A percentile compares a stretch with the other conserved stretches of the same genome.
phyloP scores from a whole-genome alignment of 805 yeast genomes.

The Limtongia smithiae region DNA sequence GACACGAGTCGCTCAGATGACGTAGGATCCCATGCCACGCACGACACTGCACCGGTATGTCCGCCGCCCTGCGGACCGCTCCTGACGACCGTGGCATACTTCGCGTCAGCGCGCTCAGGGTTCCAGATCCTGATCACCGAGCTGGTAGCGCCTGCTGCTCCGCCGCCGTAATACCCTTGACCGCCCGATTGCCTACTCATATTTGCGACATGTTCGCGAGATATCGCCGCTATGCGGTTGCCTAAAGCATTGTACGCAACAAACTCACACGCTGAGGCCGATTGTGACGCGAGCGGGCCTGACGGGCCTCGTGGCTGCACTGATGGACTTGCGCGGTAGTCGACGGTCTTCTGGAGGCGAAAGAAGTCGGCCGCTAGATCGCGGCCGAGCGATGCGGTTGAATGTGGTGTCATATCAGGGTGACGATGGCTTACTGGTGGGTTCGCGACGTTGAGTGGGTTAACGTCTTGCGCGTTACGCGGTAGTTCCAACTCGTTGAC shows the following conservation, averaged over 20 bases:
- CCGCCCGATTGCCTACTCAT: too few relatives aligned
- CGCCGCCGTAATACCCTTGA: too few relatives aligned
- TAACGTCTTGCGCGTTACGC: too few relatives aligned
- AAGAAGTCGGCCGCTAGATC: constrained; percentile 9
- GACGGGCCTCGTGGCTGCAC: constrained; percentile 1
- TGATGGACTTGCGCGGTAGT: constrained; percentile 6
- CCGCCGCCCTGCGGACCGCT: constrained; percentile 25
- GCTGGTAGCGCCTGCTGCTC: constrained; percentile 1
- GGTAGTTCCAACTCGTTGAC: too few relatives aligned
- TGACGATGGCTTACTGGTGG: too few relatives aligned
- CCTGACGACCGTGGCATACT: constrained; percentile 30
- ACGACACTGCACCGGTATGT: constrained; percentile 42
- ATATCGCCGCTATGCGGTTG: constrained; percentile 17
- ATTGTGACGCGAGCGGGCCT: background rate
- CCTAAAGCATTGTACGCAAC: constrained; percentile 28
- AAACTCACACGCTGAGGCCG: background rate
- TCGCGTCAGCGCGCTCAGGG: constrained; percentile 38
- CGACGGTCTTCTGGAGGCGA: constrained; percentile 5
- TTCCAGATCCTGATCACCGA: constrained; percentile 37
- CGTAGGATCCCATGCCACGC: constrained; percentile 50
- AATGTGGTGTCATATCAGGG: too few relatives aligned
- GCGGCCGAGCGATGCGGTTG: constrained; percentile 12
- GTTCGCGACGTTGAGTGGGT: too few relatives aligned
- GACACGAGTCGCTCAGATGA: constrained; percentile 47
- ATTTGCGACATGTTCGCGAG: too few relatives aligned